Conservation (phyloP, 352 stramenopile genomes). For the Halophytophthora batemanensis region DNA sequence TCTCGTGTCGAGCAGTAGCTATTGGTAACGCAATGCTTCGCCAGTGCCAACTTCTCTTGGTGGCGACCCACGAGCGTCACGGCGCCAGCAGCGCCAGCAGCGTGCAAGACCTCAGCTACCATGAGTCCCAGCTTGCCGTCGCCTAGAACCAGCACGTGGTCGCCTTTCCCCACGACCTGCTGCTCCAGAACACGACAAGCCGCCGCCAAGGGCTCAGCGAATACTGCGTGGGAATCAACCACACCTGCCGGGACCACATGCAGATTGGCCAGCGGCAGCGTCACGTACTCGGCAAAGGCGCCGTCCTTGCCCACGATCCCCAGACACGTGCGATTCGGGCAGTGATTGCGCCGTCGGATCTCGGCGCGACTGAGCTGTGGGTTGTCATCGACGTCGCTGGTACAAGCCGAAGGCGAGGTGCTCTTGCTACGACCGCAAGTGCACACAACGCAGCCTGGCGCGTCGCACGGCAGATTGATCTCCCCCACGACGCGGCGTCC, state of each 20-base stretch:
- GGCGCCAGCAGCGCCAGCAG: slow-evolving; percentile 19
- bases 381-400: background rate
- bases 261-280: slow-evolving; percentile 77
- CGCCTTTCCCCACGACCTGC: slow-evolving; percentile 43
- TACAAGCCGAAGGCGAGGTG: slow-evolving; percentile 2
- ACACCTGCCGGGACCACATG: slow-evolving; percentile 69
- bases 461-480: slow-evolving; percentile 88
- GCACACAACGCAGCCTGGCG: slow-evolving; percentile 43
- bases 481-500: slow-evolving; percentile 88
- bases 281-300: slow-evolving; percentile 84
- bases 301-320: slow-evolving; percentile 81
- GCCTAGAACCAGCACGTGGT: slow-evolving; percentile 78
- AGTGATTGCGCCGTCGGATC: slow-evolving; percentile 78
- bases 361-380: slow-evolving; percentile 25
- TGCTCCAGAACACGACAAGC: slow-evolving; percentile 87
- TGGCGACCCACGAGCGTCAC: slow-evolving; percentile 64
- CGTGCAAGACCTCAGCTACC: slow-evolving; percentile 77
- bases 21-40: slow-evolving; percentile 39
- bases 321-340: slow-evolving; percentile 75
- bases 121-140: slow-evolving; percentile 90
- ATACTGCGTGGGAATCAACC: slow-evolving; percentile 71
- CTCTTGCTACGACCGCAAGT: slow-evolving; percentile 13
- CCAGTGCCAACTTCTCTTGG: slow-evolving; percentile 47
- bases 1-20: slow-evolving; percentile 23
- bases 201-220: slow-evolving; percentile 84